Conservation (phyloP, 2,329 filamentous ascomycete species). For the Geoglossum cookeanum region DNA sequence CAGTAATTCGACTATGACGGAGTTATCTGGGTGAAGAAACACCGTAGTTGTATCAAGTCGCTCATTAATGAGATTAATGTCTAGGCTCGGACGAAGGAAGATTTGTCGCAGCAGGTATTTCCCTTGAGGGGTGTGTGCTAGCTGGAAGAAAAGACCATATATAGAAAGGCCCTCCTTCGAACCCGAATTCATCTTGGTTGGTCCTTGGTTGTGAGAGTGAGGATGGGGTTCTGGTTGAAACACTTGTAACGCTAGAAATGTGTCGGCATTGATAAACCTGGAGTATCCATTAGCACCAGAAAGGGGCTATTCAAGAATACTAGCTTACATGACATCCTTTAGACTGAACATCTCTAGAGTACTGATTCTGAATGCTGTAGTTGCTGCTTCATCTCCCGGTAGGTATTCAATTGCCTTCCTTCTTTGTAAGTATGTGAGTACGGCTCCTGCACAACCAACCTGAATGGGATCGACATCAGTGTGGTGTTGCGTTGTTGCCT, state of each 20-base stretch:
- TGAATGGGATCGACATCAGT: slow-evolving; percentile 16
- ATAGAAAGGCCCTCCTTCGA: slow-evolving; percentile 69
- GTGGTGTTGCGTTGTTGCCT: neutral
- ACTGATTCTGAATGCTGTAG: slow-evolving; percentile 38
- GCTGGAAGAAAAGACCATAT: slow-evolving; percentile 60
- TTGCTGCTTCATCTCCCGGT: slow-evolving; percentile 35
- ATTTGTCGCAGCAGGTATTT: slow-evolving; percentile 53
- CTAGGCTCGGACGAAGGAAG: slow-evolving; percentile 60
- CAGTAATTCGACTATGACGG: slow-evolving; percentile 33
- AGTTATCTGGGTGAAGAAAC: slow-evolving; percentile 50
- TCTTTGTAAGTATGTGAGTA: slow-evolving; percentile 61
- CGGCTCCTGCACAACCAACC: slow-evolving; percentile 71
- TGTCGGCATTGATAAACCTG: slow-evolving; percentile 69
- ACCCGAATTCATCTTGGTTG: slow-evolving; percentile 37
- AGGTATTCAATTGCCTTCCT: slow-evolving; percentile 43
- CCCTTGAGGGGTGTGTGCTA: slow-evolving; percentile 65
- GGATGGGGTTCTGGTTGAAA: slow-evolving; percentile 68
- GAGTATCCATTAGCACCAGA: neutral
- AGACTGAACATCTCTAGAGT: slow-evolving; percentile 60
- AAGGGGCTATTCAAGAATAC: neutral
- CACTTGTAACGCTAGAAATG: slow-evolving; percentile 67
- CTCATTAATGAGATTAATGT: slow-evolving; percentile 47
- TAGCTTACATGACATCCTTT: slow-evolving; percentile 34
- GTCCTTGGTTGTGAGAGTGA: slow-evolving; percentile 58
- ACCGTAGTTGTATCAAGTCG: slow-evolving; percentile 50